A percentile compares a stretch with the other conserved stretches of the same genome.
These are phyloP conservation scores for Chlorociboria aeruginascens DNA, from an alignment of 495 filamentous ascomycete genomes.

Conservation along the genomic window DNA sequence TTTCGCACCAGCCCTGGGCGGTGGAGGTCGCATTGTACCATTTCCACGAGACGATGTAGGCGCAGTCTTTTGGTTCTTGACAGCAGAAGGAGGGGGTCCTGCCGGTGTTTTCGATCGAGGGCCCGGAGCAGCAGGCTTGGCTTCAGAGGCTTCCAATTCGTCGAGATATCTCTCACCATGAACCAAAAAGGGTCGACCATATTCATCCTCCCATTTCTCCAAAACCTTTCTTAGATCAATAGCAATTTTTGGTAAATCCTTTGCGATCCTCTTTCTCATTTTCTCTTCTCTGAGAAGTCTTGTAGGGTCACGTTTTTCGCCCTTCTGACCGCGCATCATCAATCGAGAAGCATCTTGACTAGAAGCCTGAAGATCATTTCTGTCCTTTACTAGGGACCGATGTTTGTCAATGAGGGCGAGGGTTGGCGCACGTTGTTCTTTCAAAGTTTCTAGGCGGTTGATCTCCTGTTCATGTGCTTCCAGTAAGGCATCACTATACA, in stretches of 20 bases:
- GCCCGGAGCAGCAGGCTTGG: constrained; percentile 46
- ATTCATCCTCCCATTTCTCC: constrained; percentile 88
- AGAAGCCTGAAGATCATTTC: constrained; percentile 73
- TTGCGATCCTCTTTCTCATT: constrained; percentile 91
- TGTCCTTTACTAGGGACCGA: constrained; percentile 71
- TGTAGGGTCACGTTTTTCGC: constrained; percentile 83
- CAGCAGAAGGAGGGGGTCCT: constrained; percentile 36
- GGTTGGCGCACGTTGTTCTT: constrained; percentile 77
- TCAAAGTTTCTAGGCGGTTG: constrained; percentile 62
- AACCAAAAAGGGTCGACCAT: constrained; percentile 83
- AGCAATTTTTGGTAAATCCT: constrained; percentile 88
- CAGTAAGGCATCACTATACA: constrained; percentile 82
- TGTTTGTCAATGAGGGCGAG: constrained; percentile 76
- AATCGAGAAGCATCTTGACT: constrained; percentile 91
- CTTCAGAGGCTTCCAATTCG: constrained; percentile 48
- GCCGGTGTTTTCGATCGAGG: constrained; percentile 74
- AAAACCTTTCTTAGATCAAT: constrained; percentile 67
- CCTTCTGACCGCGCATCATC: constrained; percentile 77
- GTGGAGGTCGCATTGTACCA: constrained; percentile 36
- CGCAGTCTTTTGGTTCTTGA: constrained; percentile 29
- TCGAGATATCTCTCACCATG: constrained; percentile 85
- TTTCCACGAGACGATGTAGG: constrained; percentile 30
- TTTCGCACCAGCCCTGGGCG: constrained; percentile 48
- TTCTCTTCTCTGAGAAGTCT: constrained; percentile 95
- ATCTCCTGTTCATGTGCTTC: constrained; percentile 80